Evolutionary conservation across 768 basidiomycete species (phyloP), one percentile per base, ranked within the genome.

Genomic region (Macrocybe gigantea): DNA sequence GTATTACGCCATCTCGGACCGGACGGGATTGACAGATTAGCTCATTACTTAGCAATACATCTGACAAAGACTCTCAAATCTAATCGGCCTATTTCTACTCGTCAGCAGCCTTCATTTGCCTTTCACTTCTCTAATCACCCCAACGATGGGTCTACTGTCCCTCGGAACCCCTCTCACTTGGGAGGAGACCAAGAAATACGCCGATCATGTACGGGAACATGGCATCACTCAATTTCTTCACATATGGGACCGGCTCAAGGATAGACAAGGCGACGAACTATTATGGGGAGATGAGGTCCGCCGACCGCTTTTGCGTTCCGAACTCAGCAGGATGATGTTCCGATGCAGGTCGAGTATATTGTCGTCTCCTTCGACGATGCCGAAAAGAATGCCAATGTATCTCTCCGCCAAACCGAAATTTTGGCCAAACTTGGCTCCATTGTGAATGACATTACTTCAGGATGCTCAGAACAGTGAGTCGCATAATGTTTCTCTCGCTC

Each of bases 211-310:
- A 54, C 77, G 93, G 54, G 69, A 73, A 44, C 94, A 98, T 64
- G 96, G 96, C 40, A 92, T 98, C 60, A 84, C 88, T 6, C 96
- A 99, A 67, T 95, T 99, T 64, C 67, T 99, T 47, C 79, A 94
- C 57, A 91, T 82, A 43, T 99, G 93, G 93, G 83, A 93, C 60
- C 80, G 83, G 41, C 75, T 94, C 61, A 98, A 96, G 75, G 87
- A 91, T 61, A 77, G 90, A 53, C 78, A 80, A 14, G 94, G 93
- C 1, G 93, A 98, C 59, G 88, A 92, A 53, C 72, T 99, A 31
- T 77, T 96, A 8, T 99, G 96, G 96, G 96, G 96, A 12, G 96
- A 99, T 60, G 96, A 99, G 86, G 95, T 95, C 64, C 48, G 67
- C 56, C 40, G 37, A 38, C 34, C 12, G 32, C n/a, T 50, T n/a